These are phyloP conservation scores for Gillenia trifoliata DNA, from an alignment of 306 rosid species.

Conservation along the genomic window DNA sequence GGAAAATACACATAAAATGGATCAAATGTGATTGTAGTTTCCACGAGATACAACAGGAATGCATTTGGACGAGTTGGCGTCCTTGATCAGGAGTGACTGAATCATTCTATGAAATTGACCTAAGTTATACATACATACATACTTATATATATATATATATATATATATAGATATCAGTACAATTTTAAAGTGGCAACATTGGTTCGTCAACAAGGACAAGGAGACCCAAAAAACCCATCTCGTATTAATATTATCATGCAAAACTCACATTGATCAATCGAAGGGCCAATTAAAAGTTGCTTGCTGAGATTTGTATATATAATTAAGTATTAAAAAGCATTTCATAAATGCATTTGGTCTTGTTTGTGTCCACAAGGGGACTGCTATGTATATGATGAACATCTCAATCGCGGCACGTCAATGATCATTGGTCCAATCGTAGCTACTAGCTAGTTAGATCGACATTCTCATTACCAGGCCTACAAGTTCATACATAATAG, in stretches of 20 bases:
- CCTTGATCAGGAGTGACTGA: not conserved
- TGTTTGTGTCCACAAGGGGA: not conserved
- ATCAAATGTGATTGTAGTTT: not conserved
- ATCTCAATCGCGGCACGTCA: not conserved
- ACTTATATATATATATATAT: too few relatives aligned
- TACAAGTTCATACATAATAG: not conserved
- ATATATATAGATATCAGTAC: too few relatives aligned
- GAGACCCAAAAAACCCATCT: not conserved
- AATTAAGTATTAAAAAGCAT: too few relatives aligned
- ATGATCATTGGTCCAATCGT: not conserved
- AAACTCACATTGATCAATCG: not conserved
- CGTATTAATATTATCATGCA: not conserved
- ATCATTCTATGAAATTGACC: not conserved
- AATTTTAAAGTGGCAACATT: not conserved
- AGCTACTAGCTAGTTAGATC: not conserved
- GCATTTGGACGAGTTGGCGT: slow-evolving; percentile 1
- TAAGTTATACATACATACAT: not conserved
- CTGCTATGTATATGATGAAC: not conserved
- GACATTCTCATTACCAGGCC: not conserved
- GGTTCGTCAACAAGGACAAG: not conserved
- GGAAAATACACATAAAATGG: not conserved
- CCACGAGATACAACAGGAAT: not conserved
- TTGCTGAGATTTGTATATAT: not conserved
- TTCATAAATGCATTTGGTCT: slow-evolving; percentile 3
- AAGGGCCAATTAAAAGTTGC: not conserved